Evolutionary conservation across 768 basidiomycete genomes (phyloP), one percentile per base, ranked within the genome.

Genomic region (Leccinellum albellum): DNA sequence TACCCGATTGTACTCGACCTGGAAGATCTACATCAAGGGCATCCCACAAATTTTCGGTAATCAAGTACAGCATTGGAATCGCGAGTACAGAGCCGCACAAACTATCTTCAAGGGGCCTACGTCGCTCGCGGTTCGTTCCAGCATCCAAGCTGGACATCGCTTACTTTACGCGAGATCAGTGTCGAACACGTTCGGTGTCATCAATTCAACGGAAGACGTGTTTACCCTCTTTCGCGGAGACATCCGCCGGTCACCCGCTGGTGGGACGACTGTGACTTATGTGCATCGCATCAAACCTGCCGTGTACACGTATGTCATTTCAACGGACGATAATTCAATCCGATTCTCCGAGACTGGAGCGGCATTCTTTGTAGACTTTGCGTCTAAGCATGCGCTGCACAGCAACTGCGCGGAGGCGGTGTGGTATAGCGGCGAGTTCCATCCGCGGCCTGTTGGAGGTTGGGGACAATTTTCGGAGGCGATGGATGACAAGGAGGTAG

Each of bases 291-390:
- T 91, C 72, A 90, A 90, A 67, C 89, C 89, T 45, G 86, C 87
- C 0, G 83, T 92, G 23, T 94, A 93, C 74, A 93, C 92, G 37
- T 94, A 93, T 73, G 79, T 93, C 69, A 85, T 94, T 66, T 82
- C 86, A 4, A 74, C 81, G 6, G 84, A 87, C 53, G 90, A 89
- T 72, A 83, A 89, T 59, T 80, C 88, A 9, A 78, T 91, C 61
- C 82, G 91, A 21, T 92, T 93, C 73, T 91, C 89, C 26, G 91
- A 92, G 70, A 94, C 91, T 3, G 90, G 90, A 15, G 89, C 89
- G 12, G 86, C 88, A 32, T 93, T 93, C 73, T 89, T 91, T 64
- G 88, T 91, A 59, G 88, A 92, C 71, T 87, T 92, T 67, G 87
- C 86, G 44, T 88, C 87, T 26, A 94, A 94, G 72, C 92, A 94